Conservation (phyloP, 1,139 yeast genomes). For the Protomyces inundatus region DNA sequence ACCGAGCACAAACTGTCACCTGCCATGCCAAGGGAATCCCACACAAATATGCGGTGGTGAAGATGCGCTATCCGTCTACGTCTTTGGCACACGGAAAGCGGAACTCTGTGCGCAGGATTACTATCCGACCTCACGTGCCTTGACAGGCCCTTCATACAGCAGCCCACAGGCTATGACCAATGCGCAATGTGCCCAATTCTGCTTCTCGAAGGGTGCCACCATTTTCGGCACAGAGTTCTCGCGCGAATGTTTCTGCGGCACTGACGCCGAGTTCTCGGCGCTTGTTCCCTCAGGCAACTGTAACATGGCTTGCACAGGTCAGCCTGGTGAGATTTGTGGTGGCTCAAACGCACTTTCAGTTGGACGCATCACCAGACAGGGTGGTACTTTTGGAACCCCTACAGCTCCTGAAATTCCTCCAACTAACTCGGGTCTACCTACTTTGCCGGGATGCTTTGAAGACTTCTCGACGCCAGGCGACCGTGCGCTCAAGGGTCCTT, state of each 20-base stretch:
- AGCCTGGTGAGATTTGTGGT: not conserved
- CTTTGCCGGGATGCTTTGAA: not conserved
- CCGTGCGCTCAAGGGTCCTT: not conserved
- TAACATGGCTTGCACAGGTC: not conserved
- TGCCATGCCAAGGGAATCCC: slow-evolving; percentile 2
- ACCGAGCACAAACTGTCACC: not conserved
- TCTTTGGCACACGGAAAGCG: not conserved
- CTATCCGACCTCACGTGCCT: slow-evolving; percentile 4
- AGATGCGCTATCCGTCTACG: slow-evolving; percentile 2
- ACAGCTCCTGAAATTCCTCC: no score
- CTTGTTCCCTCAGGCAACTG: not conserved
- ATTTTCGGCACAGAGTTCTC: not conserved
- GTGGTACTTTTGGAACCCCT: no score
- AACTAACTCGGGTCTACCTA: not conserved
- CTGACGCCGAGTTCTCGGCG: not conserved
- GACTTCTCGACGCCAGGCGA: not conserved
- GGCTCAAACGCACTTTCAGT: not conserved
- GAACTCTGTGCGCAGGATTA: not conserved
- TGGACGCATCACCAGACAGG: not conserved
- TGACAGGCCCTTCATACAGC: not conserved
- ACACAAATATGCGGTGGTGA: slow-evolving; percentile 7
- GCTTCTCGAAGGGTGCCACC: not conserved
- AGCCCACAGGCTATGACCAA: not conserved
- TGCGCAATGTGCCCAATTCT: not conserved
- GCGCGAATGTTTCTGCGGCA: not conserved